Evolutionary conservation across 2,329 filamentous ascomycete species (phyloP).

Genomic region (Aspergillus nomiae): DNA sequence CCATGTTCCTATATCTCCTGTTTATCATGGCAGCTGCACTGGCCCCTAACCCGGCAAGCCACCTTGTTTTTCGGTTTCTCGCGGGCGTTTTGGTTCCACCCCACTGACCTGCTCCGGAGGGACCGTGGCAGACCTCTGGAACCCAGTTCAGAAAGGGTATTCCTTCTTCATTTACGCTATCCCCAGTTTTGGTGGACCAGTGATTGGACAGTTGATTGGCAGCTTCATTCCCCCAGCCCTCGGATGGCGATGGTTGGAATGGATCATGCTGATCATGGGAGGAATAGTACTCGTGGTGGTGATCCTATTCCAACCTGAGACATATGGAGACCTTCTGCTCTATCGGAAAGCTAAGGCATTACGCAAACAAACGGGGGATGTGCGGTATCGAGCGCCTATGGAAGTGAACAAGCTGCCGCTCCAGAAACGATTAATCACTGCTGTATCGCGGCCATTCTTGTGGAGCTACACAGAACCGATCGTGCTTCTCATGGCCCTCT

Average conservation of each 20-base stretch:
- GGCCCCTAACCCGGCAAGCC: conserved; percentile 50
- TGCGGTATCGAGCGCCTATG: conserved; percentile 45
- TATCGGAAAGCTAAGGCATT: conserved; percentile 47
- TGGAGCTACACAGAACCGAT: conserved; percentile 47
- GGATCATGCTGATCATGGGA: conserved; percentile 46
- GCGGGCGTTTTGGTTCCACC: conserved; percentile 50
- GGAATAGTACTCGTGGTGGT: conserved; percentile 35
- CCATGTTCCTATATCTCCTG: conserved; percentile 49
- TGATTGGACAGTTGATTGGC: conserved; percentile 24
- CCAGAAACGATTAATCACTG: conserved; percentile 39
- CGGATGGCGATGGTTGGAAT: conserved; percentile 47
- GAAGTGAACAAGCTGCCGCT: conserved; percentile 30
- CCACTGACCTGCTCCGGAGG: conserved; percentile 50
- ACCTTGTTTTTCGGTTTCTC: conserved; percentile 53
- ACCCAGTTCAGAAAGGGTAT: conserved; percentile 47
- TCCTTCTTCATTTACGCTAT: conserved; percentile 55
- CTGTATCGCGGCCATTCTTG: conserved; percentile 45
- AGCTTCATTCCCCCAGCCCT: conserved; percentile 19
- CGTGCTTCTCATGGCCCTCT: conserved; percentile 29
- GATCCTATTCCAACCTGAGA: conserved; percentile 53
- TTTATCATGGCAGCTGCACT: conserved; percentile 53
- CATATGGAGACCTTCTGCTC: conserved; percentile 48
- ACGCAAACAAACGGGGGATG: conserved; percentile 43
- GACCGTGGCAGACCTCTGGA: conserved; percentile 50
- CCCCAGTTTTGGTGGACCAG: conserved; percentile 40